Evolutionary conservation across 75 land plant genomes (phyloP), one percentile per base, ranked within the genome.

Genomic region (Pinus taeda): DNA sequence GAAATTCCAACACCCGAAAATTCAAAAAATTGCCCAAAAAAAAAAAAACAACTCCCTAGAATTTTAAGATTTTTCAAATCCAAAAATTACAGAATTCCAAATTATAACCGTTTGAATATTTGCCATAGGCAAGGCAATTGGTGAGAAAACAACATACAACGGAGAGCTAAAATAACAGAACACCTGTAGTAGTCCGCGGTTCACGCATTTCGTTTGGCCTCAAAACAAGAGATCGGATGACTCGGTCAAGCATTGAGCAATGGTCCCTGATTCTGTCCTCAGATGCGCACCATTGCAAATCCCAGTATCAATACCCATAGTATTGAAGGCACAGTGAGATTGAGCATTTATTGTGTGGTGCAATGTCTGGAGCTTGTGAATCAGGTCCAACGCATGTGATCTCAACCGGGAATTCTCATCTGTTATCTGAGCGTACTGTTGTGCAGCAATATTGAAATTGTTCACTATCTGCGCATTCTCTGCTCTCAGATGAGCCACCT

Each of bases 401-500:
- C 80, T 81, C 60, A 91, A 82, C 62, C 74, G 21, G 2, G 77
- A 75, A 69, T 91, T 91, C 67, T 91, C 93, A 17, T 84, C 79
- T 3, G 74, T 73, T 58, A 89, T 77, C 24, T 71, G 69, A n/a
- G 81, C 80, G 57, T 80, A 88, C 18, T 71, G 76, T 62, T 89
- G 89, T 5, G 87, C 84, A 13, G 88, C 80, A 22, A 79, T 67
- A 57, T 85, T 85, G 60, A 86, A 75, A 39, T 83, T 83, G 61
- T 83, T 85, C 33, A 89, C 71, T 30, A 91, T 85, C 21, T 79
- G 78, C 42, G 76, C 74, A 37, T 91, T 89, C 77, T 91, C 86
- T 18, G 79, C 85, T 29, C 89, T 75, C 37, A 91, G 85, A 60
- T 88, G 79, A 20, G 83, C 63, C 22, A 91, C 83, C 63, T 91